These are phyloP conservation scores for Hyaloscypha hepaticicola DNA, from an alignment of 495 filamentous ascomycete species.

Conservation along the genomic window DNA sequence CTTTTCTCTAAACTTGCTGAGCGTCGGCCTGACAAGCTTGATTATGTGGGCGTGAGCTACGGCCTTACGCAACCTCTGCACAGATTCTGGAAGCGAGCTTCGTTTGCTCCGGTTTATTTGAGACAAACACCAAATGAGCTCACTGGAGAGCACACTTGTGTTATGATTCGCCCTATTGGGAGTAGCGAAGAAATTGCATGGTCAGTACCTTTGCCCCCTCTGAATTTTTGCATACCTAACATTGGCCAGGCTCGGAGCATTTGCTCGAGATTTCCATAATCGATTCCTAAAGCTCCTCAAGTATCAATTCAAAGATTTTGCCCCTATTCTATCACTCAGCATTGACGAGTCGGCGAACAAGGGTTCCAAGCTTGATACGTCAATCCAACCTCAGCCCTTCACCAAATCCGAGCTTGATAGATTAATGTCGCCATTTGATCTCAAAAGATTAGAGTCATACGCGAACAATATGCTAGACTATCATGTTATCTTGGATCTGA, in stretches of 20 bases:
- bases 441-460: constrained; percentile 92
- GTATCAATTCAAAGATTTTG: constrained; percentile 89
- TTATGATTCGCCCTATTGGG: constrained; percentile 84
- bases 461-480: constrained; percentile 96
- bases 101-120: constrained; percentile 90
- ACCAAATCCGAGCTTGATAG: constrained; percentile 71
- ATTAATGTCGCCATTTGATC: constrained; percentile 83
- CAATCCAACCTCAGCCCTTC: constrained; percentile 51
- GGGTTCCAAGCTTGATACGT: constrained; percentile 62
- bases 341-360: constrained; percentile 82
- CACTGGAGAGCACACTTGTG: constrained; percentile 95
- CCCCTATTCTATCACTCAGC: constrained; percentile 75
- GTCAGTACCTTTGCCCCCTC: constrained; percentile 31
- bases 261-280: constrained; percentile 86
- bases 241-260: constrained; percentile 62
- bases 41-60: constrained; percentile 94
- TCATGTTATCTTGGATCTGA: constrained; percentile 92
- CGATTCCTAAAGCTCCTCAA: constrained; percentile 85
- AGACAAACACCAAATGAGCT: constrained; percentile 95
- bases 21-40: constrained; percentile 73
- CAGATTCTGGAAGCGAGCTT: constrained; percentile 91
- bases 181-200: constrained; percentile 67
- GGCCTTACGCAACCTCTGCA: constrained; percentile 86
- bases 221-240: background rate
- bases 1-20: constrained; percentile 89